Base-by-base conservation (phyloP, 1,284 basidiomycete genomes). In the Heterobasidion parviporum region DNA sequence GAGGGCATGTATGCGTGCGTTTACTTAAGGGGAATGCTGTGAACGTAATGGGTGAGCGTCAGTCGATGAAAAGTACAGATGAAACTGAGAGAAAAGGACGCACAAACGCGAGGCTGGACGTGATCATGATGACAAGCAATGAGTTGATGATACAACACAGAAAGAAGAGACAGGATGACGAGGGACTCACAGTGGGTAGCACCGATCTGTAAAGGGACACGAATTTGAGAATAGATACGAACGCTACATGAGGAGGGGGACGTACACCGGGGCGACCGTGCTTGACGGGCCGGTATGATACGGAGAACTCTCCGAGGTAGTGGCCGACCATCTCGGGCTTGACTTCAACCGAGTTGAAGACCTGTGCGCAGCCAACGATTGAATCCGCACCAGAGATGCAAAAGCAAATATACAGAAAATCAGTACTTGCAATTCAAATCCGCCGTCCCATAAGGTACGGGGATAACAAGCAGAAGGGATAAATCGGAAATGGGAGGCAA, bases 271-370 rank as follows among this genome's bases (percentile, higher is more conserved):
- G 93, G 66, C 95, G 93, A 84, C 96, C 96, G 85, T 99, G 97
- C 81, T 95, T 95, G 75, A 98, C 96, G 70, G 96, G 95, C 75
- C 89, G 87, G 91, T 98, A 99, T 63, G 94, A 94, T 78, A 89
- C 90, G 52, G 83, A 89, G 76, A 89, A 88, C 80, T 99, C 96
- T 65, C 82, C 95, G 68, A 99, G 94, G 82, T 99, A 99, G 85
- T 96, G 94, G 63, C 96, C 97, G 63, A 91, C 92, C 97, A 98
- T 98, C 78, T 99, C 97, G 65, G 97, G 95, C 83, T 97, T 99
- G 82, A 99, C 95, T 79, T 98, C 94, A 62, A 98, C 93, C 53
- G 91, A 87, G 82, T 93, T 94, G 83, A 95, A 96, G 62, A 91
- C 87, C 89, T 92, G 59, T 44, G 12, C 26, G 26, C 26, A 26